phyloP scores from a whole-genome alignment of 495 filamentous ascomycete species.

The Aspergillus bridgeri region DNA sequence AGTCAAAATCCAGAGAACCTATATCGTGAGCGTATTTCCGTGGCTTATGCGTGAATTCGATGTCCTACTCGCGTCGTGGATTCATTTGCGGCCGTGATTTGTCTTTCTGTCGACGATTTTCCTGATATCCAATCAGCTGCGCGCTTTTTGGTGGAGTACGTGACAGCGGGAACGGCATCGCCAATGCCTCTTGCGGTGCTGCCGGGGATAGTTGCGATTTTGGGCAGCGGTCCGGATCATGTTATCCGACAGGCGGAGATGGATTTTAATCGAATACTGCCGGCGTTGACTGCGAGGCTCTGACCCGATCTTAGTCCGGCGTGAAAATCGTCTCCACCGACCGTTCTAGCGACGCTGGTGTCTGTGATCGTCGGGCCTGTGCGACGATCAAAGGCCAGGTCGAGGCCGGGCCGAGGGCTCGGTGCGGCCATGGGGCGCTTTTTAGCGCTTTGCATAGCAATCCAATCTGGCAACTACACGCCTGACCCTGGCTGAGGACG shows the following conservation, averaged over 20 bases:
- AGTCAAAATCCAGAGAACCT: no score
- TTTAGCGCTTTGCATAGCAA: slow-evolving; percentile 10
- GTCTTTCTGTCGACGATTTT: slow-evolving; percentile 19
- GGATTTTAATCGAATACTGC: slow-evolving; percentile 7
- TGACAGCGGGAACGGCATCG: slow-evolving; percentile 7
- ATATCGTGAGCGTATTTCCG: no score
- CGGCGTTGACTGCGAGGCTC: background rate
- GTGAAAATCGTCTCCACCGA: slow-evolving; percentile 1
- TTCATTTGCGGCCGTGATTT: slow-evolving; percentile 24
- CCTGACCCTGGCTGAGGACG: background rate
- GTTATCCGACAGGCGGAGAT: background rate
- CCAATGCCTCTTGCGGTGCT: slow-evolving; percentile 3
- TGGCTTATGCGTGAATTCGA: no score
- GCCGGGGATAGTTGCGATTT: slow-evolving; percentile 13
- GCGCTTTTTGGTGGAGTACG: slow-evolving; percentile 12
- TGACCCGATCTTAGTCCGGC: background rate
- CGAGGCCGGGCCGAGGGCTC: background rate
- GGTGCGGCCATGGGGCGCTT: background rate
- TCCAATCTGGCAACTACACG: slow-evolving; percentile 14
- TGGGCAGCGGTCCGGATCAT: background rate
- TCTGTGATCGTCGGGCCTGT: background rate
- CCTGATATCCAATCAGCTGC: slow-evolving; percentile 5
- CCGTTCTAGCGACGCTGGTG: background rate
- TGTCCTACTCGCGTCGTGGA: slow-evolving; percentile 20
- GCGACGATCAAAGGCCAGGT: background rate